These are phyloP conservation scores for Aspergillus sclerotioniger DNA, from an alignment of 495 filamentous ascomycete species.

Conservation along the genomic window DNA sequence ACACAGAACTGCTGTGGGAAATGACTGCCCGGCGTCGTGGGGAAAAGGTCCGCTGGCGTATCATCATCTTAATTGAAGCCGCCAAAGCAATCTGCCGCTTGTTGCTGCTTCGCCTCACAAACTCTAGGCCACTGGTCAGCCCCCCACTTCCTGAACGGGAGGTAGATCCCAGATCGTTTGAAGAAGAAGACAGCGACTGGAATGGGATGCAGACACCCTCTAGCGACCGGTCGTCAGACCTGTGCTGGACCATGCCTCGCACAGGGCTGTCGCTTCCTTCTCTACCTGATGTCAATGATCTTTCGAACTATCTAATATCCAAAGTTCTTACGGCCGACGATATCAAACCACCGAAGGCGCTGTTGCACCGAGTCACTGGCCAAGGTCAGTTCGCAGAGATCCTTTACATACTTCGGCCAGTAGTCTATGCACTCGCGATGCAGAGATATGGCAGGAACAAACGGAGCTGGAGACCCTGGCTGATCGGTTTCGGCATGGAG, in stretches of 20 bases:
- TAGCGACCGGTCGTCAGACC: constrained; percentile 43
- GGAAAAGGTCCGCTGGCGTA: constrained; percentile 81
- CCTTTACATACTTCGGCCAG: constrained; percentile 86
- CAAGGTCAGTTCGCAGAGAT: constrained; percentile 79
- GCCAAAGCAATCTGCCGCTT: constrained; percentile 86
- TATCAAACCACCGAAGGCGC: constrained; percentile 81
- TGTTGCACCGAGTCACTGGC: constrained; percentile 68
- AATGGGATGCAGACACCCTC: constrained; percentile 49
- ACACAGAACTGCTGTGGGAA: constrained; percentile 86
- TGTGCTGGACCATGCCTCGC: constrained; percentile 90
- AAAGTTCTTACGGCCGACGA: constrained; percentile 94
- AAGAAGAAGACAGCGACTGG: constrained; percentile 50
- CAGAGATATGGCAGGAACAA: constrained; percentile 62
- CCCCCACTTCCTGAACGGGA: constrained; percentile 87
- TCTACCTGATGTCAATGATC: constrained; percentile 74
- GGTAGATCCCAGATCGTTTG: constrained; percentile 59
- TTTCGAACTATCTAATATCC: constrained; percentile 81
- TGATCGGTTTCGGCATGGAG: constrained; percentile 83
- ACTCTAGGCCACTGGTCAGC: constrained; percentile 76
- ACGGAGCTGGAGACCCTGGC: constrained; percentile 81
- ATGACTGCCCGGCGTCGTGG: constrained; percentile 82
- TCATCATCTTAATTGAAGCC: constrained; percentile 81
- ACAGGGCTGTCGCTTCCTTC: constrained; percentile 81
- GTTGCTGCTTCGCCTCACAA: constrained; percentile 78
- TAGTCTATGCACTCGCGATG: constrained; percentile 85